Evolutionary conservation across 2,329 filamentous ascomycete species (phyloP), one percentile per base, ranked within the genome.

Genomic region (Raffaelea ambrosiae): DNA sequence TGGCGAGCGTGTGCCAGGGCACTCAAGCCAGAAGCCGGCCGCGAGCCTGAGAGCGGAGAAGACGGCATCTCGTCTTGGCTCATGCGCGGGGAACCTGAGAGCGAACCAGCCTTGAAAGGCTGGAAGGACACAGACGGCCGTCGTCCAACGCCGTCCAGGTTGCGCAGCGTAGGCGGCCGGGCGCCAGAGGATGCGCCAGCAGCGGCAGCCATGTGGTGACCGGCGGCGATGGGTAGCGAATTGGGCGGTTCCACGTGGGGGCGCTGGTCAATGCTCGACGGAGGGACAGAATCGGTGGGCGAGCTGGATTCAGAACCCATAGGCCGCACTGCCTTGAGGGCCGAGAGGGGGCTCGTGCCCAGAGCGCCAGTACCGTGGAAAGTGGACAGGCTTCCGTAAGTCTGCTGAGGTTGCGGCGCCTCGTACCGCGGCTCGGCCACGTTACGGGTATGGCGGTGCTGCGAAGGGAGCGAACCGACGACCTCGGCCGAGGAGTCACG

Each of bases 61-160:
- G 73, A 68, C 2, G 69, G 62, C 2, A 70, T 61, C 43, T 79
- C 77, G 14, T 66, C 62, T 13, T 79, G 61, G 7, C 69, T 61
- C 11, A 69, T 63, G 26, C 74, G 69, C 0, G 90, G 91, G 4
- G 90, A 96, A 4, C 86, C 88, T 2, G 90, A 95, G n/a, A 97
- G 72, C 2, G 91, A 94, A 11, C 91, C 91, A 14, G 90, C 88
- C 66, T 98, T 98, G 71, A 98, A 98, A 0, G 91, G 90, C 57
- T 94, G 88, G 58, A 96, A 95, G 1, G 88, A 94, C 20, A 95
- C 79, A 0, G 88, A 96, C 7, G 86, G 83, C 46, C 88, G 80
- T 57, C 89, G 78, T 46, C 74, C 74, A 43, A 76, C 59, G 20
- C 69, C 71, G 40, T 86, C 79, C 38, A 69, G 65, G 14, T 65